A percentile compares a stretch with the other conserved stretches of the same genome.
These are phyloP conservation scores for Boechera retrofracta DNA, from an alignment of 345 rosid genomes.

Conservation along the genomic window DNA sequence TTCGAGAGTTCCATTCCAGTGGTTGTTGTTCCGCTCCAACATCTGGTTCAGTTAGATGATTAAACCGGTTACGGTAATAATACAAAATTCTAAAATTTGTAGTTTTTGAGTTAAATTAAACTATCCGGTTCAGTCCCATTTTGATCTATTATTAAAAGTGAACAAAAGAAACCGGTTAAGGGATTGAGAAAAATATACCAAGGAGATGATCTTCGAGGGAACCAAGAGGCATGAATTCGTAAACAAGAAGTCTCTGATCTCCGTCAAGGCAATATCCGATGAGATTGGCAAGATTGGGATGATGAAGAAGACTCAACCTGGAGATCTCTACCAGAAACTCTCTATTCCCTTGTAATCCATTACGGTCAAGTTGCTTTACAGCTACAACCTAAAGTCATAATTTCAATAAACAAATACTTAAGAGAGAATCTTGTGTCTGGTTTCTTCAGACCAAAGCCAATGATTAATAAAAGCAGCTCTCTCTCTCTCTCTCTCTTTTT, in stretches of 20 bases:
- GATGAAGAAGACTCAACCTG: constrained; percentile 79
- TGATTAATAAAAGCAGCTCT: not conserved
- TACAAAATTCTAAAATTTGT: not conserved
- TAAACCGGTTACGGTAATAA: not conserved
- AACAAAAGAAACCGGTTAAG: not conserved
- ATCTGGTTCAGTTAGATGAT: constrained; percentile 49
- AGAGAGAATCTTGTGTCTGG: not conserved
- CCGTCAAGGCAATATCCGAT: constrained; percentile 91
- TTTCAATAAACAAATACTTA: constrained; percentile 2
- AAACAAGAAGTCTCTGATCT: constrained; percentile 90
- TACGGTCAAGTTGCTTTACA: constrained; percentile 92
- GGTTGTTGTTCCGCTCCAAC: constrained; percentile 51
- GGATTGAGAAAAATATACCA: constrained; percentile 52
- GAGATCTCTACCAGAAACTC: constrained; percentile 85
- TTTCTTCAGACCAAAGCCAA: constrained; percentile 14
- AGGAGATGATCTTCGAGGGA: constrained; percentile 84
- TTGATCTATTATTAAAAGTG: not conserved
- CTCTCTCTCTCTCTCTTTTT: not conserved
- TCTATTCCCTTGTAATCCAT: constrained; percentile 87
- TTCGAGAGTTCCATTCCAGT: constrained; percentile 70
- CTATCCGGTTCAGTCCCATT: not conserved
- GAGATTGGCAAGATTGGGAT: constrained; percentile 86
- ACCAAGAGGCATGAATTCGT: constrained; percentile 90
- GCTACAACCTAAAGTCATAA: constrained; percentile 69
- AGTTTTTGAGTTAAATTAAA: not conserved